Evolutionary conservation across 352 stramenopile genomes (phyloP), one percentile per base, ranked within the genome.

Genomic region (Phytopythium sindhum): DNA sequence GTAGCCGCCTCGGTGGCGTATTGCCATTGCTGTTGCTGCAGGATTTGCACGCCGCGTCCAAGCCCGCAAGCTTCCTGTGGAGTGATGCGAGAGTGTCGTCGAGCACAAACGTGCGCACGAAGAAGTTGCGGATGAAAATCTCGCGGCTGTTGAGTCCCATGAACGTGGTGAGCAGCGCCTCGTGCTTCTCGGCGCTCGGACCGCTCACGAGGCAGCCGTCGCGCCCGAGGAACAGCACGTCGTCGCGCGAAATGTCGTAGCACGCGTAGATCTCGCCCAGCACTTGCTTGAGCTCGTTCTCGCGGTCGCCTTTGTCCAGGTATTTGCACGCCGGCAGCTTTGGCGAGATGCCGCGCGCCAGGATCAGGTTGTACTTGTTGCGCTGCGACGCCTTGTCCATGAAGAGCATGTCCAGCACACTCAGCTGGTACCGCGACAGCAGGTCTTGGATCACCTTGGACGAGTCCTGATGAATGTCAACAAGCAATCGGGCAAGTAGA

Each of bases 351-450:
- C 98, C 92, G 68, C 98, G 97, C 42, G 96, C 95, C 70, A 98
- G 97, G 63, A 99, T 98, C 57, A 98, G 82, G 70, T 98, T 98
- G 65, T 98, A 95, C 62, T 99, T 99, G 75, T 97, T 96, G 24
- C 95, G 77, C 61, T 98, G 96, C 0, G 76, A 73, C 29, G 92
- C 88, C 65, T 98, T 94, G 29, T 92, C 95, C 11, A 98, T 79
- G 63, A 98, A 99, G 5, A 98, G 84, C 58, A 98, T 84, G 60
- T 98, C 84, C 26, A 99, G 69, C 35, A 99, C 78, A 44, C 93
- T 90, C 44, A 86, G 80, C 75, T 99, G 96, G 75, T 98, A 97
- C 57, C 93, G 81, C 19, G 89, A 98, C 21, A 98, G 84, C 19
- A 98, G 79, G 6, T 89, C 89, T 67, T 98, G 90, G 44, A 99